Evolutionary conservation across 2,329 filamentous ascomycete species (phyloP), one percentile per base, ranked within the genome.

Genomic region (Fusarium graminum): DNA sequence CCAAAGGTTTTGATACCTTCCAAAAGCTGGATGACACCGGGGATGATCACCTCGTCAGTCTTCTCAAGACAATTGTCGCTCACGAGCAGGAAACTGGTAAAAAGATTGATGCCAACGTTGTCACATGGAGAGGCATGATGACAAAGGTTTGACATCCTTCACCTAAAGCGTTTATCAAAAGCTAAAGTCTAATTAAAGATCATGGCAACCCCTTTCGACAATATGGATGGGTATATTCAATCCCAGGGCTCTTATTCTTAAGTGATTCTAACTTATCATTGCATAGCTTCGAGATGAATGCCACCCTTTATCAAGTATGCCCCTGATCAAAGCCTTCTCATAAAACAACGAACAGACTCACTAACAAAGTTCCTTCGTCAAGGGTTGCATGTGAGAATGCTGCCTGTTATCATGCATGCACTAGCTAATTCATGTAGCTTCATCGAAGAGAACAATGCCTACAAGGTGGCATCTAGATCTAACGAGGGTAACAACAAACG

Each of bases 81-180:
- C 83, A 92, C 68, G 95, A 98, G 78, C 83, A 89, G 75, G 83
- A 88, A 67, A 87, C 85, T 1, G 85, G 86, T 4, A 83, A 86
- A 72, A 89, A 85, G 74, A 88, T 90, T 30, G 89, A 93, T 63
- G 90, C 91, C 3, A 88, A 97, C 71, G 77, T 98, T 43, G 85
- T 98, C 50, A 98, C 94, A 2, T 99, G 94, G 94, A 85, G 95
- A 73, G 95, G 95, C 36, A 97, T 98, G 93, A 94, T 99, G 90
- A 98, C 95, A 65, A 99, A 97, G 85, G 93, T 94, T 75, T 52
- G 78, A 51, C 22, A 36, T 28, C 25, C 39, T 30, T 34, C 16
- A 11, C 43, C 7, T 38, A 14, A 4, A n/a, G 16, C 19, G 7
- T 16, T 3, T 13, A 13, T 30, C n/a, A 25, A 19, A 3, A 47